A percentile compares a stretch with the other conserved stretches of the same genome.
These are phyloP conservation scores for Epicoccum sorghinum DNA, from an alignment of 2,329 filamentous ascomycete genomes.

Conservation along the genomic window DNA sequence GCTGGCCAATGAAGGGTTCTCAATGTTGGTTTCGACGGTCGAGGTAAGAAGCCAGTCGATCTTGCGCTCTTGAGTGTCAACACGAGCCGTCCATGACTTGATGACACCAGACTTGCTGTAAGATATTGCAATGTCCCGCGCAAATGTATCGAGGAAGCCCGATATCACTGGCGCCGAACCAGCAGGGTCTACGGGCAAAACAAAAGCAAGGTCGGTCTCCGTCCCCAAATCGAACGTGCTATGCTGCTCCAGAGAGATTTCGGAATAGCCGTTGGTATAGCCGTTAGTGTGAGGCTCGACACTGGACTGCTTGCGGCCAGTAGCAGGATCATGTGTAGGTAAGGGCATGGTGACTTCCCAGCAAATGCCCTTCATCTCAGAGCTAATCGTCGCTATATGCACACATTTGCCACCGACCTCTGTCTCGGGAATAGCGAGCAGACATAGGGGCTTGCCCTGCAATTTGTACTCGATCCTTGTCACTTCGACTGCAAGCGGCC, in stretches of 20 bases:
- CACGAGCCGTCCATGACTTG: constrained; percentile 82
- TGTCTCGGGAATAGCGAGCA: constrained; percentile 74
- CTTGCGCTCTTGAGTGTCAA: constrained; percentile 64
- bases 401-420: constrained; percentile 57
- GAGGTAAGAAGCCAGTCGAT: constrained; percentile 86
- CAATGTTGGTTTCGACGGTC: constrained; percentile 77
- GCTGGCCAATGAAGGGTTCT: constrained; percentile 76
- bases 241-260: constrained; percentile 66
- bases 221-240: constrained; percentile 71
- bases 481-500: constrained; percentile 63
- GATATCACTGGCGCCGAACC: constrained; percentile 73
- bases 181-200: constrained; percentile 85
- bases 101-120: constrained; percentile 78
- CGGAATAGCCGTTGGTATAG: constrained; percentile 36
- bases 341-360: constrained; percentile 76
- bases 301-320: constrained; percentile 35
- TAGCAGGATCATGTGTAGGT: constrained; percentile 35
- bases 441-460: constrained; percentile 75
- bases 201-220: constrained; percentile 59
- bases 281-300: constrained; percentile 30
- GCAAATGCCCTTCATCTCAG: constrained; percentile 76
- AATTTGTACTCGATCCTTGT: constrained; percentile 64
- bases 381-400: constrained; percentile 83
- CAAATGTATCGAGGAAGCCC: constrained; percentile 84
- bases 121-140: constrained; percentile 83